phyloP scores from a whole-genome alignment of 208 protist genomes.

The Strigomonas culicis region DNA sequence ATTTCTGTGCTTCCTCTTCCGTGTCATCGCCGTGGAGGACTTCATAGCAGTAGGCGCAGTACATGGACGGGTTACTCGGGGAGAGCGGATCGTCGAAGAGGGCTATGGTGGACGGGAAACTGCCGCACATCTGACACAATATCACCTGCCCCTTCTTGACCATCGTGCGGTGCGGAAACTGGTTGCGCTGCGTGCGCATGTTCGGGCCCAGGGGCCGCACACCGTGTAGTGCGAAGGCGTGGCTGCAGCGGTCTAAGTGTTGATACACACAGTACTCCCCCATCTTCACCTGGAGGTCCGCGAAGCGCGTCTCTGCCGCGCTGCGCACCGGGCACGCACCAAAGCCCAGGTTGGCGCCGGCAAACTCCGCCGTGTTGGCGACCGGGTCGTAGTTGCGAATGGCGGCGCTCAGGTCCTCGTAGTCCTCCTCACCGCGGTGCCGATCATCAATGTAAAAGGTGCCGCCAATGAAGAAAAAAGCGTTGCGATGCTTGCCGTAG shows the following conservation, averaged over 20 bases:
- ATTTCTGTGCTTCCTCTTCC: constrained; percentile 36
- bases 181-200: constrained; percentile 23
- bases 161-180: constrained; percentile 60
- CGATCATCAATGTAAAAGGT: constrained; percentile 84
- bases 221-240: constrained; percentile 67
- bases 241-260: constrained; percentile 66
- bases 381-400: constrained; percentile 45
- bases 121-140: constrained; percentile 53
- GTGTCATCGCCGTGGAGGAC: constrained; percentile 51
- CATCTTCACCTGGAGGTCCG: constrained; percentile 54
- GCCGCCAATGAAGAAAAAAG: constrained; percentile 79
- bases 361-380: neutral
- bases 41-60: constrained; percentile 72
- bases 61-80: constrained; percentile 30
- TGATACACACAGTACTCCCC: constrained; percentile 64
- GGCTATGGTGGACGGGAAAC: constrained; percentile 60
- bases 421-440: constrained; percentile 34
- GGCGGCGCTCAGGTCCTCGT: constrained; percentile 46
- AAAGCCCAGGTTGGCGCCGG: constrained; percentile 28
- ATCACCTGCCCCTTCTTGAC: constrained; percentile 29
- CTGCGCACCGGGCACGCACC: constrained; percentile 57
- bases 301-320: constrained; percentile 58
- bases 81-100: constrained; percentile 64
- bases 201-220: constrained; percentile 34
- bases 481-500: constrained; percentile 25